Evolutionary conservation across 352 stramenopile species (phyloP), one percentile per base, ranked within the genome.

Genomic region (Phytophthora uliginosa): DNA sequence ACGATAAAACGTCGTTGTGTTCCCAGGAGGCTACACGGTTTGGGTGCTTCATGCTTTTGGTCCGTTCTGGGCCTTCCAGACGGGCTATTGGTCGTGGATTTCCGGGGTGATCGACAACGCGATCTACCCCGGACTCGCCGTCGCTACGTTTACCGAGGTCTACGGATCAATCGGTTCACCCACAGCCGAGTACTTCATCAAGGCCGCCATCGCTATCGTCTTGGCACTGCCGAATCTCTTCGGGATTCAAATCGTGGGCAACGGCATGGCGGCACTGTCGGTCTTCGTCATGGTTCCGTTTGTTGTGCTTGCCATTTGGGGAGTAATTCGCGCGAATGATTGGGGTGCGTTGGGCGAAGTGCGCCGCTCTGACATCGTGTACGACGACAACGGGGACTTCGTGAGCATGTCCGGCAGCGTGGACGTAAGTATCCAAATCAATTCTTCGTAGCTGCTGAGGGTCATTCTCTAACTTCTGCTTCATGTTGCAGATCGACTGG

Each of bases 1-100:
- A 55, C 9, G 56, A 7, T 10, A 34, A 51, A 2, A 56, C 18
- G 63, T 63, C 48, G 22, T 22, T 59, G 36, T 26, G 5, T n/a
- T 81, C 55, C 82, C 77, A 61, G 79, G 82, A 36, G 93, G 84
- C 53, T 97, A 92, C 75, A 93, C 97, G 18, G 85, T 94, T 4
- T 99, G 95, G 95, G 90, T 98, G 8, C 79, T 97, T 56, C 83
- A 95, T 64, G 93, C 95, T 0, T 98, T 98, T 83, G 95, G 95
- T 4, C 80, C 88, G 1, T 97, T 95, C 71, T 95, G 87, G 88
- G 88, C 79, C 18, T 96, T 93, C 68, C 86, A 95, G 74, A 89
- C 91, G 52, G 89, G 87, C 13, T 93, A 91, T 68, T 86, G 86
- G 71, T 84, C 78, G 28, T 98, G 95, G 94, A 79, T 98, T 33